phyloP scores from a whole-genome alignment of 1,284 basidiomycete genomes.

The Meripilus lineatus region DNA sequence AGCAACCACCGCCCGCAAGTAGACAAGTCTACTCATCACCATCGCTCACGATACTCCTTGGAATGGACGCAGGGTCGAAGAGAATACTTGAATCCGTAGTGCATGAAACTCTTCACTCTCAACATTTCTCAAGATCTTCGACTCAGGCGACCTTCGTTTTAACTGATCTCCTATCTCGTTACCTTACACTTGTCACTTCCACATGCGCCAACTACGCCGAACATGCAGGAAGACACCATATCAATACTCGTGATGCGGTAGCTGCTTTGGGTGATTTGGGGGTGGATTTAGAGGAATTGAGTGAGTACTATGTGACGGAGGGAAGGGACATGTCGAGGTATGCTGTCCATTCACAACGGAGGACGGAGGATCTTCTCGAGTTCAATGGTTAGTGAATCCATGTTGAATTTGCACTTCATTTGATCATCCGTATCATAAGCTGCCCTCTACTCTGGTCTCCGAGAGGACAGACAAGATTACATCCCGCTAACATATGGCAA shows the following conservation, averaged over 20 bases:
- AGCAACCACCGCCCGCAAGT: no score
- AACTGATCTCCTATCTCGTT: slow-evolving; percentile 68
- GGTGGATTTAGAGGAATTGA: slow-evolving; percentile 61
- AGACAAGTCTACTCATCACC: slow-evolving; percentile 9
- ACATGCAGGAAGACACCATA: slow-evolving; percentile 56
- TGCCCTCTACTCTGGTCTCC: slow-evolving; percentile 48
- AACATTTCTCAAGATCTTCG: slow-evolving; percentile 69
- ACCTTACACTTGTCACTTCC: slow-evolving; percentile 55
- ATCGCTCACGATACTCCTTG: slow-evolving; percentile 6
- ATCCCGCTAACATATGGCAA: slow-evolving; percentile 52
- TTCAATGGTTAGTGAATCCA: slow-evolving; percentile 53
- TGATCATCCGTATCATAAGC: slow-evolving; percentile 4
- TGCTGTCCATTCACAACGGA: slow-evolving; percentile 50
- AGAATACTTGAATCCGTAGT: slow-evolving; percentile 59
- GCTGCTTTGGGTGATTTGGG: slow-evolving; percentile 71
- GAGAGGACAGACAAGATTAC: slow-evolving; percentile 46
- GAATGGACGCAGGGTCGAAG: slow-evolving; percentile 27
- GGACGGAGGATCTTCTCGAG: slow-evolving; percentile 66
- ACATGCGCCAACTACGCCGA: slow-evolving; percentile 68
- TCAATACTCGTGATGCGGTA: slow-evolving; percentile 54
- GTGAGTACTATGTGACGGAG: slow-evolving; percentile 56
- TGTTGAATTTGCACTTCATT: slow-evolving; percentile 11
- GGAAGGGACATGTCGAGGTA: slow-evolving; percentile 63
- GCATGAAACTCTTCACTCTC: slow-evolving; percentile 66
- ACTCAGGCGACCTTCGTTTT: slow-evolving; percentile 62